phyloP scores from a whole-genome alignment of 169 alveolate genomes.

The Cryptosporidium sp. region DNA sequence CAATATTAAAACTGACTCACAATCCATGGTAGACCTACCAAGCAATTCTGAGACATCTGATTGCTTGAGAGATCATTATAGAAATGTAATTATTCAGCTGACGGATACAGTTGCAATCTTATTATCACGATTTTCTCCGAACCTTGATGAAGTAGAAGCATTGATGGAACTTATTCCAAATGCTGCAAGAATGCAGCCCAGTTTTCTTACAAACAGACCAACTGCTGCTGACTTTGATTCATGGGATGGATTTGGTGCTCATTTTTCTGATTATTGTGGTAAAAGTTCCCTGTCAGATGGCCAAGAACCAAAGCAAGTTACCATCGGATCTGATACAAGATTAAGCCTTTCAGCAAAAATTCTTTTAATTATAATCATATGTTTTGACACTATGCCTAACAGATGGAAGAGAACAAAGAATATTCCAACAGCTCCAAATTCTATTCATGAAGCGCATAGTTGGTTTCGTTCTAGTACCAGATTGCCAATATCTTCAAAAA shows the following conservation, averaged over 20 bases:
- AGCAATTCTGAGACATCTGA: conserved; percentile 26
- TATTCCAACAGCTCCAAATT: conserved; percentile 27
- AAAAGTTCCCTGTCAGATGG: background rate
- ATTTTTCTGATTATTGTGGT: background rate
- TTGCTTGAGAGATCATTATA: conserved; percentile 53
- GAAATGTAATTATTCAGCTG: conserved; percentile 32
- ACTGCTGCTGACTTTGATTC: conserved; percentile 75
- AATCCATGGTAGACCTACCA: conserved; percentile 59
- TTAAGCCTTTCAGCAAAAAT: conserved; percentile 54
- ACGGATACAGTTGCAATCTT: conserved; percentile 55
- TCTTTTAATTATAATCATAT: conserved; percentile 33
- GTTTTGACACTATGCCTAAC: conserved; percentile 55
- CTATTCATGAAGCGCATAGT: conserved; percentile 38
- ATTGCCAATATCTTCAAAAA: conserved; percentile 47
- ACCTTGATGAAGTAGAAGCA: conserved; percentile 63
- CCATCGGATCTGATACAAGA: background rate
- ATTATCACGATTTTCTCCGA: conserved; percentile 43
- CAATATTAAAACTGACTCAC: conserved; percentile 56
- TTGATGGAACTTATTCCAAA: conserved; percentile 71
- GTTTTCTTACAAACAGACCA: conserved; percentile 60
- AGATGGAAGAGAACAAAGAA: conserved; percentile 40
- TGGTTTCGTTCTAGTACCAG: conserved; percentile 54
- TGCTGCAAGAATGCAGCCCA: conserved; percentile 71
- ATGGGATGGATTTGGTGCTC: conserved; percentile 38
- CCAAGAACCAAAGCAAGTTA: conserved; percentile 5